Conservation (phyloP, 2,329 filamentous ascomycete species). For the Diplocarpon mali region DNA sequence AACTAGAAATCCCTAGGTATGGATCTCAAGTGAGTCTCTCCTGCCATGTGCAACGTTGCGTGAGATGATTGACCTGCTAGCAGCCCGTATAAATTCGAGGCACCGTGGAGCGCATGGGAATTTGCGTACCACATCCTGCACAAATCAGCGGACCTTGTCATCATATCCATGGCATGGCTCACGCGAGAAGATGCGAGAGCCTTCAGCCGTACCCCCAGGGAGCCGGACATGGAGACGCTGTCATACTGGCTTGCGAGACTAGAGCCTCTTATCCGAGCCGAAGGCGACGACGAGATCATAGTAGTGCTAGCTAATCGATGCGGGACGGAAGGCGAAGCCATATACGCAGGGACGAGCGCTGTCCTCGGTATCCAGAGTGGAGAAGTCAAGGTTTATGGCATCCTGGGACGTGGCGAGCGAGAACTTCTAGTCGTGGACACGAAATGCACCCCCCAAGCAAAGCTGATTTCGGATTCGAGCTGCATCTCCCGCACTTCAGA, state of each 20-base stretch:
- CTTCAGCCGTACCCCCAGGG: conserved; percentile 38
- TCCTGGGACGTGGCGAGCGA: conserved; percentile 60
- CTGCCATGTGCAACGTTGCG: not conserved
- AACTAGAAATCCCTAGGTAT: conserved; percentile 32
- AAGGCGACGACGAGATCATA: conserved; percentile 47
- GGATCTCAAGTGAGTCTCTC: conserved; percentile 44
- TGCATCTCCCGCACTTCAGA: no score
- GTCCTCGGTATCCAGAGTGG: conserved; percentile 56
- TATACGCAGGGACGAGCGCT: conserved; percentile 65
- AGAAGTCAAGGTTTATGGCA: conserved; percentile 56
- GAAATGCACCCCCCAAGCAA: conserved; percentile 13
- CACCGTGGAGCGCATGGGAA: conserved; percentile 38
- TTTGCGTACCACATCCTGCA: conserved; percentile 43
- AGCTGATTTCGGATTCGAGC: conserved; percentile 17
- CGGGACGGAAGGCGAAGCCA: conserved; percentile 52
- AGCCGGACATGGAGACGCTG: conserved; percentile 62
- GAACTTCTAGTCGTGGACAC: conserved; percentile 58
- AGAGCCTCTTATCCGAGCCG: conserved; percentile 48
- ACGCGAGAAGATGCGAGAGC: conserved; percentile 41
- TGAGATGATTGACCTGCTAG: no score
- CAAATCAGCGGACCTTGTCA: conserved; percentile 46
- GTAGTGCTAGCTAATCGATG: conserved; percentile 62
- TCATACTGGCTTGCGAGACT: conserved; percentile 69
- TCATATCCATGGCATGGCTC: conserved; percentile 71
- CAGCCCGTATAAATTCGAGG: conserved; percentile 40